phyloP scores from a whole-genome alignment of 176 grass and related monocot species.

The Musa beccarii region DNA sequence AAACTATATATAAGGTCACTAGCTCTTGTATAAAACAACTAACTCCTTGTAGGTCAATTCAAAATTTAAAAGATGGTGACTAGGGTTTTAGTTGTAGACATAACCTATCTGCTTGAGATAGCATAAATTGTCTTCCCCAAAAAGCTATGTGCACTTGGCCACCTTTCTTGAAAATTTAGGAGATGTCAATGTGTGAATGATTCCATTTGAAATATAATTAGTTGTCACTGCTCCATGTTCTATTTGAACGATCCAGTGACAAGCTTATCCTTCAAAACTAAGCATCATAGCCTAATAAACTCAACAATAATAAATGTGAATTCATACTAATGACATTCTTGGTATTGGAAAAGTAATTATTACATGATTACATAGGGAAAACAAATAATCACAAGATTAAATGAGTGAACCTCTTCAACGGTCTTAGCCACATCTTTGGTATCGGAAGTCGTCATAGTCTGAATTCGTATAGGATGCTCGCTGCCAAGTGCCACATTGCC shows the following conservation, averaged over 20 bases:
- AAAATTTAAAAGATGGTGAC: neutral
- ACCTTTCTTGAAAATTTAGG: neutral
- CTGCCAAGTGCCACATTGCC: constrained; percentile 92
- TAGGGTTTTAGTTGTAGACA: too few species aligned
- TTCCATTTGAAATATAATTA: neutral
- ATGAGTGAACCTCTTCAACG: constrained; percentile 60
- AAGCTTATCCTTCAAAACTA: neutral
- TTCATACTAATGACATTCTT: neutral
- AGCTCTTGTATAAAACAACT: neutral
- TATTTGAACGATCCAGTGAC: neutral
- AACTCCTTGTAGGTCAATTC: neutral
- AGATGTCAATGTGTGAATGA: neutral
- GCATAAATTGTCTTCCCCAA: too few species aligned
- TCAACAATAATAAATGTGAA: neutral
- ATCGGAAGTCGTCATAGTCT: constrained; percentile 97
- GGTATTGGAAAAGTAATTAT: neutral
- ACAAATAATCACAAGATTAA: neutral
- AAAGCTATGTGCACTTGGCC: too few species aligned
- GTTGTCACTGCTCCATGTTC: neutral
- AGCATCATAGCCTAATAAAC: neutral
- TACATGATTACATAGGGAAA: neutral
- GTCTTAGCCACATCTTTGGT: constrained; percentile 93
- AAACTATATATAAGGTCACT: too few species aligned
- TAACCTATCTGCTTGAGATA: too few species aligned
- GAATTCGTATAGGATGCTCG: constrained; percentile 89